Base-by-base conservation (phyloP, 2,329 filamentous ascomycete species). In the Fusarium beomiforme region DNA sequence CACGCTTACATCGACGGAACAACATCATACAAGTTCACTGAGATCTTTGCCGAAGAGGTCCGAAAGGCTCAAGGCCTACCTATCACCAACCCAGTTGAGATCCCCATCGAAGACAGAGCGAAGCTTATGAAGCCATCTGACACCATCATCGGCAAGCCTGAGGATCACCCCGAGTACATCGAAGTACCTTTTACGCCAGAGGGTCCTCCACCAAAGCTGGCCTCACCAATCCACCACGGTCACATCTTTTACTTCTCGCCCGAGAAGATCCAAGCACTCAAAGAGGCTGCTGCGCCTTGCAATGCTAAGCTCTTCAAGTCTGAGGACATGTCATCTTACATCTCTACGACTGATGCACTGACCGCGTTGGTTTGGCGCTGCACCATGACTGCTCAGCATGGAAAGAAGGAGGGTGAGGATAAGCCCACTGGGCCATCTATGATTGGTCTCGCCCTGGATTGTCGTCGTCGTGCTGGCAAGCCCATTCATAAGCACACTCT, bases 241-340 rank as follows among this genome's bases (percentile, higher is more conserved):
- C 46, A 66, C 12, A 21, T 66, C 33, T 66, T 66, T 19, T 66
- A 66, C 29, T 66, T 66, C 29, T 66, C 63, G 2, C 39, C 53
- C 0, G 61, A 66, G 11, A 66, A 41, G n/a, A 31, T 66, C 1
- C 23, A 51, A 33, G 61, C 41, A 3, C 34, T 66, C 11, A 66
- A 66, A 11, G 34, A 60, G 5, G 37, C 23, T 7, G 39, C 53
- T 1, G 23, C 61, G 1, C 63, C 63, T 14, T 1, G 26, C 2
- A 59, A 66, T 2, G 44, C 53, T 1, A 66, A 60, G 23, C 17
- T 51, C 17, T 31, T 59, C 29, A 46, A 37, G 14, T 21, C 44
- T 0, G 23, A 60, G 2, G 34, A 47, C 5, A 26, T 31, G 9
- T 37, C 63, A 3, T n/a, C 53, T 2, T 66, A 33, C 19, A 59